Evolutionary conservation across 2,329 filamentous ascomycete species (phyloP).

Genomic region (Aureobasidium sp.): DNA sequence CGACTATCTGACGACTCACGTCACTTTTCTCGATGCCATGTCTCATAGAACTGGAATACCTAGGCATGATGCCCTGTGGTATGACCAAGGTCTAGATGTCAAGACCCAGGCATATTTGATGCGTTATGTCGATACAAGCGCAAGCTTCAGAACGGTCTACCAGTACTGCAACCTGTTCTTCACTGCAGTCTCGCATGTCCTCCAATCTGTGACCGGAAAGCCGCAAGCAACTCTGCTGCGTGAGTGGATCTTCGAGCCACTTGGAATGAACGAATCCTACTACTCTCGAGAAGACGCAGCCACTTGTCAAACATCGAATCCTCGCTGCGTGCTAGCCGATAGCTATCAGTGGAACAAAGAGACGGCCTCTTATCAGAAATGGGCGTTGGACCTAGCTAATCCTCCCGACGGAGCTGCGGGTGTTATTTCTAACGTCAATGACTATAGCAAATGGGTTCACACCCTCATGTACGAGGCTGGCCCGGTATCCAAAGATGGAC

Average conservation of each 20-base stretch:
- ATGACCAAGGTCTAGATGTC: constrained; percentile 24
- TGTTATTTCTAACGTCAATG: constrained; percentile 40
- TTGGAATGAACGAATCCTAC: constrained; percentile 36
- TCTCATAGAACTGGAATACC: constrained; percentile 33
- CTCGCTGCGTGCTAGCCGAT: constrained; percentile 18
- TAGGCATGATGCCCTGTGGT: constrained; percentile 26
- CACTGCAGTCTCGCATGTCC: constrained; percentile 39
- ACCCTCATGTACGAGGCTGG: constrained; percentile 37
- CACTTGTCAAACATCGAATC: constrained; percentile 11
- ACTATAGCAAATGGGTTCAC: constrained; percentile 48
- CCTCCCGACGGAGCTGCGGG: constrained; percentile 22
- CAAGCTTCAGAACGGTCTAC: constrained; percentile 34
- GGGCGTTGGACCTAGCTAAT: constrained; percentile 17
- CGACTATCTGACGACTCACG: constrained; percentile 24
- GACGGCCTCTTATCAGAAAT: constrained; percentile 9
- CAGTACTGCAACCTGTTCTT: constrained; percentile 52
- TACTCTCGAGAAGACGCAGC: constrained; percentile 32
- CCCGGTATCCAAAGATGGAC: constrained; percentile 14
- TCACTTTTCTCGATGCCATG: constrained; percentile 30
- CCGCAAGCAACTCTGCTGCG: constrained; percentile 29
- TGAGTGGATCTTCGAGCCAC: constrained; percentile 33
- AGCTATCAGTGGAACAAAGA: constrained; percentile 23
- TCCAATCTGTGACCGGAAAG: constrained; percentile 38
- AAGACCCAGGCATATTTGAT: constrained; percentile 36
- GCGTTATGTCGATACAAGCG: constrained; percentile 36